Conservation (phyloP, 2,329 filamentous ascomycete species). For the Diplodia mutila region DNA sequence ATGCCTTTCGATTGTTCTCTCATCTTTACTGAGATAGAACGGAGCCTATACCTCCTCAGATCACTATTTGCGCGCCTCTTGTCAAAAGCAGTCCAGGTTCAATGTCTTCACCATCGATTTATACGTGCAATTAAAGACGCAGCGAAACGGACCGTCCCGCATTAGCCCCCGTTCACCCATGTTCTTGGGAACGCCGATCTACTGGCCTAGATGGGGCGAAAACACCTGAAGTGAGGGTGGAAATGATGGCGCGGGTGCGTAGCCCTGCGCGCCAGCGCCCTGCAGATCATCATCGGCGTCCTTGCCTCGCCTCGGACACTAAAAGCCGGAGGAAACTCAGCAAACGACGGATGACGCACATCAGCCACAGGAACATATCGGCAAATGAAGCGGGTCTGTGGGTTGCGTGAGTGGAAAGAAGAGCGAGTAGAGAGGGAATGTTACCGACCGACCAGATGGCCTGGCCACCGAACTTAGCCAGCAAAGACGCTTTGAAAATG, state of each 20-base stretch:
- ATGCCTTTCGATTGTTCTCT: no score
- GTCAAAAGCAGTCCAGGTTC: no score
- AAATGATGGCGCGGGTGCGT: neutral
- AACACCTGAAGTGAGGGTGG: neutral
- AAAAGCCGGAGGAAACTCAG: neutral
- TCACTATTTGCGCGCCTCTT: no score
- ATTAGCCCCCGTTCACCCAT: neutral
- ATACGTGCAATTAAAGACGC: neutral
- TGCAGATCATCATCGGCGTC: conserved; percentile 1
- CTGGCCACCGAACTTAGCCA: neutral
- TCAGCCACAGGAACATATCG: neutral
- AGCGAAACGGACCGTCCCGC: conserved; percentile 14
- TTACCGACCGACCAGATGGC: no score
- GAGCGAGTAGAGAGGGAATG: no score
- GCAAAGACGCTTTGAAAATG: neutral
- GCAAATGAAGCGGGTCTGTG: neutral
- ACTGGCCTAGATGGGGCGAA: neutral
- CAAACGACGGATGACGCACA: neutral
- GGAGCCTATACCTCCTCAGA: no score
- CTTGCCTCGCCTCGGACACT: neutral
- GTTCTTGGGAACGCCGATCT: neutral
- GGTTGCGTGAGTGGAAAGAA: neutral
- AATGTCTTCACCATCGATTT: neutral
- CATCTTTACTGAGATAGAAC: no score
- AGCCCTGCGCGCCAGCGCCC: neutral